These are phyloP conservation scores for Apiotrichum gracile DNA, from an alignment of 1,284 basidiomycete genomes.

Conservation along the genomic window DNA sequence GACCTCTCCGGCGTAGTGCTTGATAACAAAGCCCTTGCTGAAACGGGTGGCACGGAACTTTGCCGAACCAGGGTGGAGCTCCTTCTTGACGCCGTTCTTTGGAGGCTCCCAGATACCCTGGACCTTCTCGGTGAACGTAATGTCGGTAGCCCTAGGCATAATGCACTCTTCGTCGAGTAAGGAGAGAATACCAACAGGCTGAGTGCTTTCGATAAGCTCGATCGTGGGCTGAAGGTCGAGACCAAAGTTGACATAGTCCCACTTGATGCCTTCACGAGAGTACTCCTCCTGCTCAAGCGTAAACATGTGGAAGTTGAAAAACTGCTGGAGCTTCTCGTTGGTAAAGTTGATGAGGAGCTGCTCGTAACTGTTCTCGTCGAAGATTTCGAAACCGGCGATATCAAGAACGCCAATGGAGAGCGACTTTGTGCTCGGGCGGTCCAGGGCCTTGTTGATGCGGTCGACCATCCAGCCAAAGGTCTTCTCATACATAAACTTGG, in stretches of 20 bases:
- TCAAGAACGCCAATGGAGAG: constrained; percentile 94
- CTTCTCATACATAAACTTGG: constrained; percentile 97
- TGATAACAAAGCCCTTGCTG: constrained; percentile 88
- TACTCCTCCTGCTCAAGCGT: constrained; percentile 99
- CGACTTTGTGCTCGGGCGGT: constrained; percentile 84
- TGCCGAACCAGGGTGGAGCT: constrained; percentile 60
- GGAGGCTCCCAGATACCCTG: constrained; percentile 38
- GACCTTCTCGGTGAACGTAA: constrained; percentile 92
- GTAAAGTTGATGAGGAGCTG: constrained; percentile 99
- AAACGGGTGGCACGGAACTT: constrained; percentile 88
- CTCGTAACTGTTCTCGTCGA: constrained; percentile 78
- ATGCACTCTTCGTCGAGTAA: constrained; percentile 98
- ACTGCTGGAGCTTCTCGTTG: constrained; percentile 91
- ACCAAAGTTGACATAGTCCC: constrained; percentile 99
- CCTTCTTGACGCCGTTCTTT: constrained; percentile 16
- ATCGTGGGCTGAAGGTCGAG: constrained; percentile 97
- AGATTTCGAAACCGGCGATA: constrained; percentile 98
- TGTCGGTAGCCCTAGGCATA: constrained; percentile 96
- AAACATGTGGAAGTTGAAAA: constrained; percentile 99
- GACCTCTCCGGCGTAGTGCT: constrained; percentile 95
- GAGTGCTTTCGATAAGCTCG: constrained; percentile 79
- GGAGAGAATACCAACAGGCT: constrained; percentile 81
- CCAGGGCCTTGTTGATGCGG: constrained; percentile 87
- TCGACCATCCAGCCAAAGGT: constrained; percentile 91
- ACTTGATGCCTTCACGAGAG: constrained; percentile 90